Percentiles rank a stretch among this genome's conserved stretches.
Conservation (phyloP, 2,329 filamentous ascomycete genomes). For the Mycosphaerella sp. region DNA sequence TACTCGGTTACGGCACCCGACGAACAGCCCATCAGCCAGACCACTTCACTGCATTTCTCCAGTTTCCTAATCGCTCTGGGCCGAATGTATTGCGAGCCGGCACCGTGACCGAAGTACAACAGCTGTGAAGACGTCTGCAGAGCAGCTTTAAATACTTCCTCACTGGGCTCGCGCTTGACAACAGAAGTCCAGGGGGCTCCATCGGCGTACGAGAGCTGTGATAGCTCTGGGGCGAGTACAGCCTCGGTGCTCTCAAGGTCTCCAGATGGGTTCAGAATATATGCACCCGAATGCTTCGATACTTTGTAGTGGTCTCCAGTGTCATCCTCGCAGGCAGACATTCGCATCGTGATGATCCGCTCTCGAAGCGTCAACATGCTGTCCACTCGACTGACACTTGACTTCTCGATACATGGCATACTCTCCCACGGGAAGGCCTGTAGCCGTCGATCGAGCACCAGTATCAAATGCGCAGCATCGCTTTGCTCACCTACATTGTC, state of each 20-base stretch:
- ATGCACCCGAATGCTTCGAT: conserved; percentile 56
- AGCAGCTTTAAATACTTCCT: conserved; percentile 66
- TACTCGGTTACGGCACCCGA: conserved; percentile 74
- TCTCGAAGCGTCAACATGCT: conserved; percentile 77
- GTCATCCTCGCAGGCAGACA: neutral
- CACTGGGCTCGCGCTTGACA: conserved; percentile 62
- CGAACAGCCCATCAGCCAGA: conserved; percentile 91
- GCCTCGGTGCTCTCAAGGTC: conserved; percentile 76
- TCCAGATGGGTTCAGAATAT: conserved; percentile 81
- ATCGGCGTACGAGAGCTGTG: conserved; percentile 32
- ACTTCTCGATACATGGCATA: conserved; percentile 71
- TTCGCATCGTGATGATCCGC: conserved; percentile 56
- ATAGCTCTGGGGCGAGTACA: conserved; percentile 64
- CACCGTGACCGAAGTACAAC: conserved; percentile 94
- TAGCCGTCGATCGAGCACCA: conserved; percentile 85
- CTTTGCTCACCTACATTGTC: conserved; percentile 38
- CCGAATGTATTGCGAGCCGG: conserved; percentile 88
- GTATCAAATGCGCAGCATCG: conserved; percentile 62
- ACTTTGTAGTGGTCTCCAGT: conserved; percentile 37
- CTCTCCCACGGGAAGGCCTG: conserved; percentile 96
- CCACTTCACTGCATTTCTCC: conserved; percentile 37
- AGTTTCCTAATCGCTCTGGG: conserved; percentile 74
- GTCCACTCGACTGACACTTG: conserved; percentile 79
- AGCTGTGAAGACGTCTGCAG: conserved; percentile 65
- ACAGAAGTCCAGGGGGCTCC: conserved; percentile 59